Evolutionary conservation across 257 asterid genomes (phyloP).

Genomic region (Nicotiana otophora): DNA sequence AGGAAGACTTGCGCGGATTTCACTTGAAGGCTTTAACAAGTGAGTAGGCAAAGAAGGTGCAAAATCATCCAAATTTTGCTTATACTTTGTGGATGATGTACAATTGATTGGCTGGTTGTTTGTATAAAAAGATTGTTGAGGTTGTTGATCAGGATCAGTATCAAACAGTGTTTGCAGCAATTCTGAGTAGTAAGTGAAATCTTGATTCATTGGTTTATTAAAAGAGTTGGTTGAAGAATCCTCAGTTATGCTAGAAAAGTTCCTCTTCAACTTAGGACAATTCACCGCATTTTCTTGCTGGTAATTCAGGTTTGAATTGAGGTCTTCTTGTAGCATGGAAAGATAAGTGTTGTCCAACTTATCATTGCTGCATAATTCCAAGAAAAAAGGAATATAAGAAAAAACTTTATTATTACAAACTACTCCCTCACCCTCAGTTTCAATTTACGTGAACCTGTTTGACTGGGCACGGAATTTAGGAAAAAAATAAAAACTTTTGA

Average conservation of each 20-base stretch:
- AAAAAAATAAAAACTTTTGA: too few relatives aligned
- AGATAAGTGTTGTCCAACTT: slow-evolving; percentile 39
- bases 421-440: background rate
- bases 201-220: slow-evolving; percentile 15
- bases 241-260: slow-evolving; percentile 11
- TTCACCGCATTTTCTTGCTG: slow-evolving; percentile 21
- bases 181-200: slow-evolving; percentile 27
- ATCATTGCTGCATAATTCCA: slow-evolving; percentile 51
- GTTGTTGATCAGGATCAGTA: slow-evolving; percentile 29
- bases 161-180: slow-evolving; percentile 46
- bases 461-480: too few relatives aligned
- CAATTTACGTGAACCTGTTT: too few relatives aligned
- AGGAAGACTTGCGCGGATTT: background rate
- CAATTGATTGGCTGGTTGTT: slow-evolving; percentile 17
- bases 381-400: slow-evolving; percentile 22
- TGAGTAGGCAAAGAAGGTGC: slow-evolving; percentile 17
- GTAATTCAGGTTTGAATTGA: slow-evolving; percentile 44
- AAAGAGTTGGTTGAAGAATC: slow-evolving; percentile 24
- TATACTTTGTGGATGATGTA: slow-evolving; percentile 20
- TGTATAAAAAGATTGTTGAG: slow-evolving; percentile 17
- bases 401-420: background rate
- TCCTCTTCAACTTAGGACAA: slow-evolving; percentile 11
- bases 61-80: slow-evolving; percentile 21
- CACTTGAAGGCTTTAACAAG: slow-evolving; percentile 2
- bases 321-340: slow-evolving; percentile 27